phyloP scores from a whole-genome alignment of 2,329 filamentous ascomycete species.

The Epichloe aotearoae region DNA sequence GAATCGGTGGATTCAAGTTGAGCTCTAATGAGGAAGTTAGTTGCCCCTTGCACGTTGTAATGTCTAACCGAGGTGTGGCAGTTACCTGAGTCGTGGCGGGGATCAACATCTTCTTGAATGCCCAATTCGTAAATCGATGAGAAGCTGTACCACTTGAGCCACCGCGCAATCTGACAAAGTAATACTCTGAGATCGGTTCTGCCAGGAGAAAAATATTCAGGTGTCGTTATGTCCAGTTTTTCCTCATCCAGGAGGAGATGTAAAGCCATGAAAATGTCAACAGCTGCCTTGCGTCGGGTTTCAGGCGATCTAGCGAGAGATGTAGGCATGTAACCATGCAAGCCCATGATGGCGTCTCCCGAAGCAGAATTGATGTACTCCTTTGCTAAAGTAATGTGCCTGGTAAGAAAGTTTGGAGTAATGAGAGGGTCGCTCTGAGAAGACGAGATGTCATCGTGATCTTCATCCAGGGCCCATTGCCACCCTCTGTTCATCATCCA shows the following conservation, averaged over 20 bases:
- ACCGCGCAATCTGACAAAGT: constrained; percentile 66
- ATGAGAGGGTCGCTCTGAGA: constrained; percentile 14
- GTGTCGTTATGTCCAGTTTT: constrained; percentile 55
- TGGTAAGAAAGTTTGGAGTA: constrained; percentile 29
- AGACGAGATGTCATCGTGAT: constrained; percentile 20
- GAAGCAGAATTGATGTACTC: constrained; percentile 49
- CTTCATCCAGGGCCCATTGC: constrained; percentile 56
- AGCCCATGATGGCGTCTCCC: constrained; percentile 41
- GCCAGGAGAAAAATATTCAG: constrained; percentile 30
- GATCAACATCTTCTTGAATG: constrained; percentile 34
- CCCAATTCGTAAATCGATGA: constrained; percentile 36
- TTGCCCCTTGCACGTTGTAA: neutral
- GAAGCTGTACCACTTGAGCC: constrained; percentile 59
- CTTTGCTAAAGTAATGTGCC: constrained; percentile 45
- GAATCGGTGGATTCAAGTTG: constrained; percentile 18
- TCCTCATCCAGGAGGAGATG: constrained; percentile 84
- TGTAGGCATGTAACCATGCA: constrained; percentile 52
- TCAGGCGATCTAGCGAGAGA: constrained; percentile 38
- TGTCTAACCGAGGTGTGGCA: neutral
- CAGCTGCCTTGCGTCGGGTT: constrained; percentile 44
- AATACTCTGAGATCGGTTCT: constrained; percentile 51
- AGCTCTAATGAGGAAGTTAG: constrained; percentile 15
- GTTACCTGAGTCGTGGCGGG: constrained; percentile 27
- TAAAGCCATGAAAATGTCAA: constrained; percentile 60
- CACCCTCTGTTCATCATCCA: constrained; percentile 54